These are phyloP conservation scores for Trametes villosa DNA, from an alignment of 768 basidiomycete species.

Conservation along the genomic window DNA sequence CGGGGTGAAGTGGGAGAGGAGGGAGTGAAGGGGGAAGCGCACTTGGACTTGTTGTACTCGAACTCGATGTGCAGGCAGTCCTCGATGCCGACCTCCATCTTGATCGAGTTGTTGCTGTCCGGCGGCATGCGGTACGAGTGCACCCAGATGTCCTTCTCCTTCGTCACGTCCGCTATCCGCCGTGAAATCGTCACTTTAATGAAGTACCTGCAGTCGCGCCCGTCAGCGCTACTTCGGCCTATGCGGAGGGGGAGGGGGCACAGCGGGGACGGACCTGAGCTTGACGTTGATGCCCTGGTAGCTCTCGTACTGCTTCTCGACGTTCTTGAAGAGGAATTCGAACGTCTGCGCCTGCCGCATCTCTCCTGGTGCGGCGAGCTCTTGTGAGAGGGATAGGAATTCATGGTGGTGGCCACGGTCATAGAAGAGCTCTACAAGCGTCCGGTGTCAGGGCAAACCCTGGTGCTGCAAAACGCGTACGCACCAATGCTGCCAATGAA, in stretches of 20 bases:
- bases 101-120: slow-evolving; percentile 96
- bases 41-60: slow-evolving; percentile 99
- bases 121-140: slow-evolving; percentile 99
- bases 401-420: slow-evolving; percentile 98
- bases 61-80: slow-evolving; percentile 99
- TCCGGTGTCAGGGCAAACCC: slow-evolving; percentile 4
- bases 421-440: slow-evolving; percentile 81
- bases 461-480: slow-evolving; percentile 31
- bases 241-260: too few species aligned
- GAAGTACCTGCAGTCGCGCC: slow-evolving; percentile 70
- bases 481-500: slow-evolving; percentile 94
- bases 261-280: slow-evolving; percentile 66
- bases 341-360: slow-evolving; percentile 96
- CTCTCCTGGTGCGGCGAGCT: slow-evolving; percentile 94
- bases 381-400: slow-evolving; percentile 93
- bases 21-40: slow-evolving; percentile 36
- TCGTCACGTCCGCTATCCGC: slow-evolving; percentile 89
- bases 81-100: slow-evolving; percentile 99
- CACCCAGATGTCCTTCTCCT: slow-evolving; percentile 96
- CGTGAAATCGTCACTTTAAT: slow-evolving; percentile 89
- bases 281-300: slow-evolving; percentile 99
- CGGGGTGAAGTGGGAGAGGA: neutral
- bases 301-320: slow-evolving; percentile 98
- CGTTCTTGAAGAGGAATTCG: slow-evolving; percentile 98
- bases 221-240: neutral